A percentile compares a stretch with the other conserved stretches of the same genome.
Evolutionary conservation across 2,329 filamentous ascomycete genomes (phyloP).

Genomic region (Plectosphaerella plurivora): DNA sequence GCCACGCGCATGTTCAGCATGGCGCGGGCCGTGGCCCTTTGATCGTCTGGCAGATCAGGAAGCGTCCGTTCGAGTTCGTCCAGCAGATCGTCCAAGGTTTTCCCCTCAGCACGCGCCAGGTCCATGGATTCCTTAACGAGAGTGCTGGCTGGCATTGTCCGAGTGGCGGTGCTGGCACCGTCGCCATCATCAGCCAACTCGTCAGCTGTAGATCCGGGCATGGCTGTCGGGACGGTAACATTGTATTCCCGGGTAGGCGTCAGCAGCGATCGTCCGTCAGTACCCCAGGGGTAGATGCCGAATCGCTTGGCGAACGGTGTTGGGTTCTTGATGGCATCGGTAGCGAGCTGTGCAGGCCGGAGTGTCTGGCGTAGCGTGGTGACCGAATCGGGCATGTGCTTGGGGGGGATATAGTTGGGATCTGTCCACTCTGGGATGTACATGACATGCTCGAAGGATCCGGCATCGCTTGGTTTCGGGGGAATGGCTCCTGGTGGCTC

Average conservation of each 20-base stretch:
- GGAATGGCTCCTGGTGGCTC: background rate
- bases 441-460: background rate
- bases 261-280: slow-evolving; percentile 23
- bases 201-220: too few relatives aligned
- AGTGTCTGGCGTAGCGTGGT: background rate
- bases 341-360: slow-evolving; percentile 9
- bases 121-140: slow-evolving; percentile 12
- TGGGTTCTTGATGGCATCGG: slow-evolving; percentile 16
- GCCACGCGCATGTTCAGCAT: slow-evolving; percentile 15
- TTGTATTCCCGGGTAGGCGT: slow-evolving; percentile 16
- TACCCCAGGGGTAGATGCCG: slow-evolving; percentile 20
- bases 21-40: background rate
- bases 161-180: too few relatives aligned
- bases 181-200: too few relatives aligned
- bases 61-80: background rate
- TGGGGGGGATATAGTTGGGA: slow-evolving; percentile 18
- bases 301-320: slow-evolving; percentile 21
- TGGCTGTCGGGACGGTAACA: too few relatives aligned
- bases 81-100: slow-evolving; percentile 12
- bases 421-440: slow-evolving; percentile 22
- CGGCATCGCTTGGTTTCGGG: background rate
- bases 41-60: background rate
- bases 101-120: slow-evolving; percentile 6
- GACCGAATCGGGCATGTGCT: background rate
- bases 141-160: background rate